Evolutionary conservation across 495 filamentous ascomycete species (phyloP).

Genomic region (Tuber calosporum): DNA sequence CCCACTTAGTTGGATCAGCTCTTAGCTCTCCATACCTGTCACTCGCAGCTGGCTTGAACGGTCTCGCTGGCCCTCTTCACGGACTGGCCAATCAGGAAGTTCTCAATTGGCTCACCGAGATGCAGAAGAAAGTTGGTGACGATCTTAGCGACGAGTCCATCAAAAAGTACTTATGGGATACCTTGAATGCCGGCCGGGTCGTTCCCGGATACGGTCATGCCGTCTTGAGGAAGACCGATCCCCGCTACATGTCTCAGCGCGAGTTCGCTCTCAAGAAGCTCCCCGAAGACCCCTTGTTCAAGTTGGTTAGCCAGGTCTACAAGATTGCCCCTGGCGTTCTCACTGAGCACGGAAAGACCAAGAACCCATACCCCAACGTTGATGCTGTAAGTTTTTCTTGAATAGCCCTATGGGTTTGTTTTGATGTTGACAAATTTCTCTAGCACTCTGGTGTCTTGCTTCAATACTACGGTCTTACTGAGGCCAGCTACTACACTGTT

Average conservation of each 20-base stretch:
- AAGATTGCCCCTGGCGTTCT: constrained; percentile 97
- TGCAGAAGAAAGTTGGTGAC: constrained; percentile 92
- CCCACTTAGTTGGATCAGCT: constrained; percentile 92
- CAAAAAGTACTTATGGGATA: constrained; percentile 96
- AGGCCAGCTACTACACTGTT: constrained; percentile 99
- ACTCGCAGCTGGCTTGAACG: constrained; percentile 89
- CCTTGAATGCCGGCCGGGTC: constrained; percentile 88
- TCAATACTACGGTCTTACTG: constrained; percentile 97
- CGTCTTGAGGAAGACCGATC: constrained; percentile 98
- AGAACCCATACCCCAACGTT: constrained; percentile 76
- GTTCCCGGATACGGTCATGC: constrained; percentile 98
- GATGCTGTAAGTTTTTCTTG: constrained; percentile 52
- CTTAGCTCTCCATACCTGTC: constrained; percentile 97
- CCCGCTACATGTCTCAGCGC: constrained; percentile 94
- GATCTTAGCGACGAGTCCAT: constrained; percentile 92
- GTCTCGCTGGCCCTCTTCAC: constrained; percentile 94
- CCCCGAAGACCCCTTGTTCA: constrained; percentile 96
- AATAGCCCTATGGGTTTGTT: constrained; percentile 45
- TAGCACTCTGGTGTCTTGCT: constrained; percentile 94
- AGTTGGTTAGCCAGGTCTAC: constrained; percentile 98
- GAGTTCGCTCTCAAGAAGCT: constrained; percentile 89
- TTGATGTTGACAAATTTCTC: constrained; percentile 35
- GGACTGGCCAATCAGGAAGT: constrained; percentile 99
- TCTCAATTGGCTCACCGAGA: constrained; percentile 95
- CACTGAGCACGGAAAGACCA: constrained; percentile 99